phyloP scores from a whole-genome alignment of 2,329 filamentous ascomycete genomes.

The Venturia asperata region DNA sequence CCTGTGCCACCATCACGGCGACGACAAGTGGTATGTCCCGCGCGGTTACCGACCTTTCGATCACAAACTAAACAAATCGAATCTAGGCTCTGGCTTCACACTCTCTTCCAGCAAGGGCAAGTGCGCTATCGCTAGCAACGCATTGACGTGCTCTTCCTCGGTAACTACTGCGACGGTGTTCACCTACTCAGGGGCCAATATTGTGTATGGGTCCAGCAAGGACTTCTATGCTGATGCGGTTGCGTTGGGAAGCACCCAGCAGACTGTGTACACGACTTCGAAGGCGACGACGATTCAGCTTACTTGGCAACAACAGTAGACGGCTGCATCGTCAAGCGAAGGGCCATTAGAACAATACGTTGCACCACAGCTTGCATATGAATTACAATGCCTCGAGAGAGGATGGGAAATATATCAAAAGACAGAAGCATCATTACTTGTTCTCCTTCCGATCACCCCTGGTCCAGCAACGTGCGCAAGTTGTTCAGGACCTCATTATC shows the following conservation, averaged over 20 bases:
- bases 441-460: no score
- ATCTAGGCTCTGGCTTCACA: constrained; percentile 44
- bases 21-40: constrained; percentile 29
- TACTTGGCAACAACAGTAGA: constrained; percentile 12
- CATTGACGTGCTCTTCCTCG: constrained; percentile 49
- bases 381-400: no score
- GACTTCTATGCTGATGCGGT: constrained; percentile 40
- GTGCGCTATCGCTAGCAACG: constrained; percentile 50
- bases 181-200: constrained; percentile 29
- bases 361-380: no score
- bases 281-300: background rate
- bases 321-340: no score
- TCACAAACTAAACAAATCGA: background rate
- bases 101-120: constrained; percentile 51
- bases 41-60: background rate
- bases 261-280: constrained; percentile 19
- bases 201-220: constrained; percentile 35
- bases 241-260: constrained; percentile 39
- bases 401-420: no score
- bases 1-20: constrained; percentile 60
- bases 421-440: no score
- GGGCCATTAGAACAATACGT: no score
- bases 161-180: constrained; percentile 40
- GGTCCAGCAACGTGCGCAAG: no score
- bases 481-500: no score